Base-by-base conservation (phyloP, 1,284 basidiomycete species). In the Porodaedalea pini region DNA sequence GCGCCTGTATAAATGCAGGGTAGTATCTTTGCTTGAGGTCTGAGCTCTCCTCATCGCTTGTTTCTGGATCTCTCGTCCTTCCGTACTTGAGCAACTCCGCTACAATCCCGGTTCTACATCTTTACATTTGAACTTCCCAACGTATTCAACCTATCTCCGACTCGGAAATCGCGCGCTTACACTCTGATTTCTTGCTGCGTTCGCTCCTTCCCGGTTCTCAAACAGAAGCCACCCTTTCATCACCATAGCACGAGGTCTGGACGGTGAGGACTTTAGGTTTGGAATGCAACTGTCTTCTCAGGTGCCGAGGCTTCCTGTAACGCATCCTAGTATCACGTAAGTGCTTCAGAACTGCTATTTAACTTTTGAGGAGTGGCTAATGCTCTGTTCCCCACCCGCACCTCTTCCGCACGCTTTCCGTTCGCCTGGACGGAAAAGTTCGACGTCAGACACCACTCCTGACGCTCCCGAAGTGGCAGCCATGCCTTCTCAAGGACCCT, bases 291-390 rank as follows among this genome's bases (percentile, higher is more conserved):
- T 32, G 31, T 19, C 25, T 25, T 3, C 19, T 10, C 51, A 23
- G 23, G 34, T n/a, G 11, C 41, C 15, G n/a, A 19, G n/a, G 13
- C 7, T n/a, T 21, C 41, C 13, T 23, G n/a, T 31, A 25, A 39
- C 40, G 40, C 13, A 25, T 34, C 51, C 51, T 34, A 53, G 11
- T 32, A 21, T 54, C 51, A 52, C 51, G 51, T 54, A 54, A 54
- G 41, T 44, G 25, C 15, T 23, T 40, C 29, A 17, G 17, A 44
- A 44, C 21, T 15, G 4, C 51, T 45, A 54, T 54, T 54, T 54
- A 54, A 34, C 41, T 36, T 54, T 8, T 21, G 27, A 13, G 10
- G 10, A 36, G 4, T 23, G 17, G 5, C 29, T 54, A 34, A 54
- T 34, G 6, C 8, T 17, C 23, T 17, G 17, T 54, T 23, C 27